Conservation (phyloP, 2,329 filamentous ascomycete species). For the Davidsoniella virescens region DNA sequence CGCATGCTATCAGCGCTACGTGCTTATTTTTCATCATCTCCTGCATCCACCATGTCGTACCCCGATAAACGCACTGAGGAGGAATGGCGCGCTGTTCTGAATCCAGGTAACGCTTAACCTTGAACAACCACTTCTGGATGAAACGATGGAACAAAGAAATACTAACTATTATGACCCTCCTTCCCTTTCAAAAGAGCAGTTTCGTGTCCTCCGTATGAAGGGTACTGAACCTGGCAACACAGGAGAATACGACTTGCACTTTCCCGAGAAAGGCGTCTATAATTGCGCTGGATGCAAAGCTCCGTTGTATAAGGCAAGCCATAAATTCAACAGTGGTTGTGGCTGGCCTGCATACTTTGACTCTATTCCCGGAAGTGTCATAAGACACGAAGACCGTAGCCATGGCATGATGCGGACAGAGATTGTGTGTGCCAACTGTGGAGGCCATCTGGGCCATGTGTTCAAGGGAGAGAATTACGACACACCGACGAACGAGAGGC, state of each 20-base stretch:
- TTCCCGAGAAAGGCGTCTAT: conserved; percentile 61
- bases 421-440: conserved; percentile 89
- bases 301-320: conserved; percentile 78
- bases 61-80: conserved; percentile 67
- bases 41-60: conserved; percentile 44
- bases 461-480: conserved; percentile 78
- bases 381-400: conserved; percentile 56
- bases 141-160: no score
- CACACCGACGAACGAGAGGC: conserved; percentile 85
- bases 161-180: conserved; percentile 1
- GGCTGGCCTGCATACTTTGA: conserved; percentile 99
- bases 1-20: conserved; percentile 60
- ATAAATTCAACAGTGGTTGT: conserved; percentile 94
- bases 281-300: conserved; percentile 72
- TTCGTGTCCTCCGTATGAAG: conserved; percentile 79
- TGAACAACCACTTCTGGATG: no score
- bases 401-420: conserved; percentile 79
- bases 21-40: conserved; percentile 37
- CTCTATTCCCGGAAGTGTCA: conserved; percentile 79
- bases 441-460: conserved; percentile 85
- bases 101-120: conserved; percentile 25
- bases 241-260: conserved; percentile 79
- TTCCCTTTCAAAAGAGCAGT: conserved; percentile 56
- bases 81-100: conserved; percentile 82
- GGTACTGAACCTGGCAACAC: conserved; percentile 72